These are phyloP conservation scores for Lachancea thermotolerans DNA, from an alignment of 805 yeast genomes.

Conservation along the genomic window DNA sequence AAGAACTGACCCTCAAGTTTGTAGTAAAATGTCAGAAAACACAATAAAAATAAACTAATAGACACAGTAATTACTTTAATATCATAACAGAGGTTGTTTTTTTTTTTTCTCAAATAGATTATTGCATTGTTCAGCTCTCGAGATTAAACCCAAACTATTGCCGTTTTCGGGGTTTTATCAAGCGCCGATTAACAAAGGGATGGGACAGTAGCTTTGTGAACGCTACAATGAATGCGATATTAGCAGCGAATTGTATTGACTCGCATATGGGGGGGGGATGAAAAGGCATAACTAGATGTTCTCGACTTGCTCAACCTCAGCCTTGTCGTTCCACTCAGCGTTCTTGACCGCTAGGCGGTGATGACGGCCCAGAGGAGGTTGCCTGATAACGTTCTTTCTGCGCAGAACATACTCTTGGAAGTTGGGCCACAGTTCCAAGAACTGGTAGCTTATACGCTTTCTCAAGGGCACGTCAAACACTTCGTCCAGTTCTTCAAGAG, in stretches of 20 bases:
- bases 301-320: slow-evolving; percentile 48
- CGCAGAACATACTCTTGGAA: slow-evolving; percentile 44
- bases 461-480: slow-evolving; percentile 55
- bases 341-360: slow-evolving; percentile 56
- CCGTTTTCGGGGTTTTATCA: too few species aligned
- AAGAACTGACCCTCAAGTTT: too few species aligned
- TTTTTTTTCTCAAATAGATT: too few species aligned
- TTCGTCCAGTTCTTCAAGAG: slow-evolving; percentile 66
- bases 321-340: slow-evolving; percentile 56
- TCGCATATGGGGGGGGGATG: background rate
- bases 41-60: background rate
- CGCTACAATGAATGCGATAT: too few species aligned
- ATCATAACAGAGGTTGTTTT: too few species aligned
- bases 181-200: too few species aligned
- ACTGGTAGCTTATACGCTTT: slow-evolving; percentile 48
- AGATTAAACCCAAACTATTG: too few species aligned
- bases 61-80: background rate
- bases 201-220: too few species aligned
- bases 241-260: too few species aligned
- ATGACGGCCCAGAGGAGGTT: slow-evolving; percentile 51
- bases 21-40: too few species aligned
- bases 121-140: too few species aligned
- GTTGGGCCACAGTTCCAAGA: slow-evolving; percentile 35
- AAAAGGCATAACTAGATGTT: background rate
- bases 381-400: slow-evolving; percentile 38